Base-by-base conservation (phyloP, 2,329 filamentous ascomycete species). In the Penicillium sp. region DNA sequence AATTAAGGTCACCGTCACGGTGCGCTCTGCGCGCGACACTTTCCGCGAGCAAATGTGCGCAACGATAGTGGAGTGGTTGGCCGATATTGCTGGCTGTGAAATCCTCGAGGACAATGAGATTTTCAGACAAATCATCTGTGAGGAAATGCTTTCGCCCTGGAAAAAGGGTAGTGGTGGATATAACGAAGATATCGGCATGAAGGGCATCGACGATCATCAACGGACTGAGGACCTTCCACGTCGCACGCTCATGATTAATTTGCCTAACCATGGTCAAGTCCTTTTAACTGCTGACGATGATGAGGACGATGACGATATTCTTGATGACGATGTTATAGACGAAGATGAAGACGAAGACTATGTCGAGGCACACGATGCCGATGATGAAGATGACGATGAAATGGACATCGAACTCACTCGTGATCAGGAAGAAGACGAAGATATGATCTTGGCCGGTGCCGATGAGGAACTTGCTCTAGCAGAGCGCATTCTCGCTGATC, bases 31-130 rank as follows among this genome's bases (percentile, higher is more conserved):
- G 5, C 84, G 95, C 64, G 94, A 99, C 74, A 97, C 91, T 0
- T 99, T 97, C 76, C 84, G 94, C 56, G 94, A 99, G 71, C 90
- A 97, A 71, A 99, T 99, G 95, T 97, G 92, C 66, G 91, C 90
- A n/a, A 91, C 91, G 16, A 93, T 99, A 58, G 88, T 99, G 51
- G 92, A 97, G 66, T 99, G 95, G 95, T 82, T 99, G 19, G 84
- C 87, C 50, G 95, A 99, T 73, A 95, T 99, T 66, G 85, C 91
- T 8, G 91, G 91, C 30, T 97, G 92, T 73, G 88, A 86, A 50
- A 89, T 96, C 44, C 91, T 90, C 1, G 80, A 85, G 31, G 91
- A 99, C 67, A 84, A 86, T 59, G 81, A 89, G 57, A 85, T 97
- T 17, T 78, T 99, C 41, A 84, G 91, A 36, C 87, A 85, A 49